Evolutionary conservation across 345 rosid genomes (phyloP), one percentile per base, ranked within the genome.

Genomic region (Salix brachista): DNA sequence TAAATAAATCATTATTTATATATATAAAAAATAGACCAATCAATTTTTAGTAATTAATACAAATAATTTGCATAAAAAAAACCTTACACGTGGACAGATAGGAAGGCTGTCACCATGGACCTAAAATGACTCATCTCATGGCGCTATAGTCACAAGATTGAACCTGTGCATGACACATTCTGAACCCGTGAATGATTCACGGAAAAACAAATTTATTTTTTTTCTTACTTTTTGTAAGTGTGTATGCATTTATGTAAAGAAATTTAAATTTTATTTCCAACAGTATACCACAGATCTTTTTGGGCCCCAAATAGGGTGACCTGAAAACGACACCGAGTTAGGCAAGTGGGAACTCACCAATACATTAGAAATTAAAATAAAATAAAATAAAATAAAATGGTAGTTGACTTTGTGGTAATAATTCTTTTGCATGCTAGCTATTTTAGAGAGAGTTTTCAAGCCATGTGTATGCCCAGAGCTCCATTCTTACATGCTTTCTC

Each of bases 311-410:
- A 67, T 71, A 25, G 78, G 37, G 60, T 54, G 60, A 67, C 26
- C 69, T 69, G 74, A 85, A 68, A 76, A 72, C 69, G 82, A 80
- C 80, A 60, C 39, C 30, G 37, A 17, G 81, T 76, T 82, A 60
- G 85, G 84, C 82, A 65, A 73, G 86, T 82, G 83, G 82, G 85
- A 73, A 64, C 83, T 83, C 82, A 67, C 82, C 83, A 69, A 28
- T 72, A 72, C 70, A 77, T 36, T 25, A 9, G 44, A 39, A 39
- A 72, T 18, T 72, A 44, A 54, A 52, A 66, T 50, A 65, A 68
- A 65, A 72, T 26, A 30, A 30, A 72, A 28, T 65, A 52, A 54
- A 52, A 66, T 50, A 65, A 68, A 65, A 72, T 26, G 69, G 75
- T 73, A 74, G 87, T 84, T 86, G 86, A 86, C 87, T 34, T 34